Percentiles rank a stretch among this genome's conserved stretches.
phyloP scores from a whole-genome alignment of 495 filamentous ascomycete species.

The Penicilliopsis zonata region DNA sequence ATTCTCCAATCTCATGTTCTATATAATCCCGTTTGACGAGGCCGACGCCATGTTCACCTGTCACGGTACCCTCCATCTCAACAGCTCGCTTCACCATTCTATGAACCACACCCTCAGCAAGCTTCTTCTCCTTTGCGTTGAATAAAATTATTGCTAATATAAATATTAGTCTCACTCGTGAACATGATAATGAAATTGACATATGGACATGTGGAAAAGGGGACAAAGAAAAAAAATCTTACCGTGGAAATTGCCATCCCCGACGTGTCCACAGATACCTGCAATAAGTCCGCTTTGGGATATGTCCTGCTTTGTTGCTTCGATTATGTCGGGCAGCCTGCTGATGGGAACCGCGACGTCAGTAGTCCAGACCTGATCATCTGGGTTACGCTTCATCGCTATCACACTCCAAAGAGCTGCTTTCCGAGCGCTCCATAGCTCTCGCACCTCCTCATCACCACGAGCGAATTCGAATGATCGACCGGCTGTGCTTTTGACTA shows the following conservation, averaged over 20 bases:
- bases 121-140: conserved; percentile 30
- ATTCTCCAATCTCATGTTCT: conserved; percentile 40
- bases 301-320: conserved; percentile 48
- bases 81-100: conserved; percentile 43
- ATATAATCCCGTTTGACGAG: conserved; percentile 44
- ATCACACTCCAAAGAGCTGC: conserved; percentile 48
- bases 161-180: not conserved
- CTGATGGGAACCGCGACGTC: conserved; percentile 58
- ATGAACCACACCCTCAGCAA: conserved; percentile 32
- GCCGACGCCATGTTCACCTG: conserved; percentile 45
- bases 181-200: not conserved
- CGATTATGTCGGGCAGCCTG: conserved; percentile 48
- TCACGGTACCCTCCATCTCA: conserved; percentile 45
- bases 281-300: conserved; percentile 41
- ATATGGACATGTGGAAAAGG: not conserved
- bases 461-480: conserved; percentile 49
- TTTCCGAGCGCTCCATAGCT: conserved; percentile 53
- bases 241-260: conserved; percentile 57
- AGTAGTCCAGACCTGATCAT: conserved; percentile 53
- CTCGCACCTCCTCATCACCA: conserved; percentile 40
- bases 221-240: conserved; percentile 8
- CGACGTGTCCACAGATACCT: conserved; percentile 55
- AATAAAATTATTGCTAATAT: conserved; percentile 42
- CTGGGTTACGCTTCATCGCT: conserved; percentile 40
- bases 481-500: conserved; percentile 35